Evolutionary conservation across 257 asterid species (phyloP).

Genomic region (Cordia subcordata): DNA sequence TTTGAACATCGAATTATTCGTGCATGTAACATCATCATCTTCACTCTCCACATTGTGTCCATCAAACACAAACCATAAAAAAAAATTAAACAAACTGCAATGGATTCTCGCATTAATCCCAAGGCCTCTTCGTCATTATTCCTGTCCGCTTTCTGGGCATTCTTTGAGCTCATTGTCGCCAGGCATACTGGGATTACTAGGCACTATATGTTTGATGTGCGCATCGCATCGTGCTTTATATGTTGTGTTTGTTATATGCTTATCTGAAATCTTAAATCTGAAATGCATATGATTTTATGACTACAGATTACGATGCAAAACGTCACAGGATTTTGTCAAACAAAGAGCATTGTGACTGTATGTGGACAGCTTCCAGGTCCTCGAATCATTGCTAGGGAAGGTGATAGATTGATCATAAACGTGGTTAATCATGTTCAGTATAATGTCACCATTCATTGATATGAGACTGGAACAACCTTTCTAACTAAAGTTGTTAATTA

Average conservation of each 20-base stretch:
- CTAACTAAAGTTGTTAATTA: too few species aligned
- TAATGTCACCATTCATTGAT: constrained; percentile 61
- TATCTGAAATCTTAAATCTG: too few species aligned
- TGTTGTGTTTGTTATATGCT: too few species aligned
- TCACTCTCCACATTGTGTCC: neutral
- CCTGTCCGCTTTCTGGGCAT: constrained; percentile 19
- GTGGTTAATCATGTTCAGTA: constrained; percentile 52
- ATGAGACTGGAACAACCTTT: neutral
- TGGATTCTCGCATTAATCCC: constrained; percentile 25
- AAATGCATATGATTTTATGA: neutral
- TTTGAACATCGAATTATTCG: neutral
- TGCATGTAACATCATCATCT: too few species aligned
- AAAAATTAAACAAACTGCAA: too few species aligned
- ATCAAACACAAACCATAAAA: too few species aligned
- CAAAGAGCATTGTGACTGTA: constrained; percentile 56
- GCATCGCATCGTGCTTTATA: too few species aligned
- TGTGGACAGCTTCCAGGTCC: constrained; percentile 68
- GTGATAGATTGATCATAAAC: constrained; percentile 47
- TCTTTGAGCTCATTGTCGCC: constrained; percentile 25
- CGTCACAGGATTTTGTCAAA: constrained; percentile 50
- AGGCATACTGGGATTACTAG: constrained; percentile 38
- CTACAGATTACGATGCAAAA: constrained; percentile 48
- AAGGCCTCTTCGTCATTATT: constrained; percentile 7
- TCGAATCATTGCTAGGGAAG: constrained; percentile 57
- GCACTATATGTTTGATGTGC: constrained; percentile 50